Conservation (phyloP, 225 moss, liverwort and hornwort species). For the Pseudisothecium myosuroides region DNA sequence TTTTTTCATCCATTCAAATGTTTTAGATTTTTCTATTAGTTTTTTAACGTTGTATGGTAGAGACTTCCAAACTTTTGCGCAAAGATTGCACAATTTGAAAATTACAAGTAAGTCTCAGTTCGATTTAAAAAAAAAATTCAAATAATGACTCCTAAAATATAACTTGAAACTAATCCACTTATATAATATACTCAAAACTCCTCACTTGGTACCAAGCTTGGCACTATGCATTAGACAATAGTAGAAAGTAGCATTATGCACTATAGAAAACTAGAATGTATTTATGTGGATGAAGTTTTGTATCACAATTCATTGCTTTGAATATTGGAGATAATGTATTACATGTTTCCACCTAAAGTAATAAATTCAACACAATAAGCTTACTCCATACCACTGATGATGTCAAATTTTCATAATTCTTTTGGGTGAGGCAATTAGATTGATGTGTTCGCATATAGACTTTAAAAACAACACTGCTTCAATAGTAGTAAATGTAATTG, state of each 20-base stretch:
- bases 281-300: neutral
- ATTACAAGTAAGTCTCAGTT: neutral
- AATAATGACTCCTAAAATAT: neutral
- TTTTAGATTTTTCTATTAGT: neutral
- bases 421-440: rapidly evolving
- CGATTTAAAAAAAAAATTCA: too few species aligned
- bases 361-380: neutral
- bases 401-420: neutral
- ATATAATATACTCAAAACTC: too few species aligned
- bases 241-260: rapidly evolving
- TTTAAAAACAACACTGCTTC: neutral
- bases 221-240: neutral
- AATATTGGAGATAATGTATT: neutral
- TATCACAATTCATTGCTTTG: neutral
- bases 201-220: neutral
- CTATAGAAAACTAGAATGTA: neutral
- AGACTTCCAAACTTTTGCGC: neutral
- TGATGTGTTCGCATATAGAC: neutral
- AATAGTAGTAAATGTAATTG: neutral
- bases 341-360: neutral
- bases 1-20: neutral
- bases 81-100: neutral
- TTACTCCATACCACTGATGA: too few species aligned
- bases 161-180: too few species aligned
- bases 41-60: neutral